Evolutionary conservation across 1,284 basidiomycete species (phyloP), one percentile per base, ranked within the genome.

Genomic region (Cutaneotrichosporon dermatis): DNA sequence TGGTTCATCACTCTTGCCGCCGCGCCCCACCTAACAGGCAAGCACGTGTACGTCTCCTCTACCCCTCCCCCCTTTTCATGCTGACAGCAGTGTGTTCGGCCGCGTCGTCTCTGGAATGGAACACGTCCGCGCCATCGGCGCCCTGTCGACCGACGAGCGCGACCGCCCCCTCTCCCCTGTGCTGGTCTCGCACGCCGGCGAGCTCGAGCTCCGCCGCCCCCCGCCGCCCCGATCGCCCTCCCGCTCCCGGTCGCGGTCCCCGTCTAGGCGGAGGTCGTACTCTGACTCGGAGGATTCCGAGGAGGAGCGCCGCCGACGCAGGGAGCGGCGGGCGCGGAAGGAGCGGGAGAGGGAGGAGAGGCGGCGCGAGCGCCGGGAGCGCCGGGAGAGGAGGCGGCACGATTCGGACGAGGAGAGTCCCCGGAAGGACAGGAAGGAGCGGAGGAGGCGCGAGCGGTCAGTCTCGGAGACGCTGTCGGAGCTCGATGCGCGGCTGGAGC

Each of bases 101-200:
- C 69, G 77, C 13, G 82, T 83, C 36, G 72, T 83, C 41, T 59
- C 67, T 57, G 79, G 80, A n/a, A 68, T 76, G 62, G 76, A 79
- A 41, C 79, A 80, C 37, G 77, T 83, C 36, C 65, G 76, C 39
- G 66, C 75, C 4, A 79, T 82, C 51, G 80, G 79, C 59, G 69
- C 72, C 54, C 66, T 79, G 8, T 62, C 73, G 6, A 79, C 78
- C 1, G 79, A 78, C 55, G 70, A 68, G 0, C 75, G 76, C 44
- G 81, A 83, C 66, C 81, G 87, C 4, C 93, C 93, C 0, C 75
- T 82, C 3, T 79, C 82, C 1, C 85, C 88, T 1, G 84, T 95
- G 8, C 79, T 83, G n/a, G 86, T 97, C 59, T 78, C 81, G 2
- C 89, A 86, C 70, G 92, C 88, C 59, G 92, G 92, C 25, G 89